Evolutionary conservation across 2,329 filamentous ascomycete species (phyloP), one percentile per base, ranked within the genome.

Genomic region (Sporothrix protearum): DNA sequence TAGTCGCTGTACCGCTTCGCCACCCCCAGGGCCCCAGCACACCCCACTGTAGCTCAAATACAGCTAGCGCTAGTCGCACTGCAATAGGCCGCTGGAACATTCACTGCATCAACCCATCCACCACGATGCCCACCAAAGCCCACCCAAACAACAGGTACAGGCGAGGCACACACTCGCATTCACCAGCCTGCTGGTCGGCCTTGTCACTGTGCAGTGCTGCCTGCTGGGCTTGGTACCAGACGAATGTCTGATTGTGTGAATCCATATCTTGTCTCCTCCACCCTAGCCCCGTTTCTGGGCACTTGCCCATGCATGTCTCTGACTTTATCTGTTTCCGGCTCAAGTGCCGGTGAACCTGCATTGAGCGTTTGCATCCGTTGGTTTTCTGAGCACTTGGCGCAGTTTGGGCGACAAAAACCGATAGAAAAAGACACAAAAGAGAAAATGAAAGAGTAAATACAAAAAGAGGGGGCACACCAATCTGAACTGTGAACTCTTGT

Each of bases 191-290:
- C 28, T 42, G 14, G 28, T 63, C 42, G 30, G 39, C 42, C 68
- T 49, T 70, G 68, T 70, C 39, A 70, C 68, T 55, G 39, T 30
- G 53, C 68, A 12, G 10, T 63, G 68, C 42, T 70, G 68, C 55
- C 68, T 70, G 68, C 55, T 70, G 28, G 28, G 25, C 25, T 33
- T 12, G 39, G 39, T 70, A 70, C 68, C 22, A 14, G 28, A 3
- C 10, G 16, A 3, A 19, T 16, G 4, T n/a, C 14, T 25, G 3
- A 36, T n/a, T 45, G 28, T 36, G 64, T 67, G 64, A 67, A 67
- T 30, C n/a, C n/a, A n/a, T n/a, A n/a, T n/a, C 14, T 28, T 22
- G 8, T 53, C 6, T 8, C 7, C 0, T 36, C 12, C 7, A n/a
- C 7, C 19, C 8, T 5, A 25, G 39, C 22, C 2, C 2, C 22